phyloP scores from a whole-genome alignment of 1,284 basidiomycete species.

The Rugiboletus extremiorientalis region DNA sequence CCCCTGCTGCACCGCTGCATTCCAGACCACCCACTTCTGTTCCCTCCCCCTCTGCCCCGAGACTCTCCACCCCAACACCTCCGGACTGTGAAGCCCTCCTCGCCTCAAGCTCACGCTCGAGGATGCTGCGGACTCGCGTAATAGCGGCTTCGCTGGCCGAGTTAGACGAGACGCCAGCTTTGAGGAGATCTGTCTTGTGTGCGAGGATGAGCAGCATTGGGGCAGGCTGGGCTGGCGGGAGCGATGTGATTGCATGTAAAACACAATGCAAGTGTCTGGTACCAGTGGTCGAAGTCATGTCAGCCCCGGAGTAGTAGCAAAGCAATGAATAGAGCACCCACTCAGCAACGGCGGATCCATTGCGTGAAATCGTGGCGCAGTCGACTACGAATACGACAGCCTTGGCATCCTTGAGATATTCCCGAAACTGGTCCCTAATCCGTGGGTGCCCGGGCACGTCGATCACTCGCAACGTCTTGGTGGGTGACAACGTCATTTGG shows the following conservation, averaged over 20 bases:
- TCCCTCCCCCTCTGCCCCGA: slow-evolving; percentile 62
- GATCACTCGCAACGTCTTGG: slow-evolving; percentile 51
- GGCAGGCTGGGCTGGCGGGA: slow-evolving; percentile 63
- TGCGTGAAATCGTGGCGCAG: slow-evolving; percentile 70
- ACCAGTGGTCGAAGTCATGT: slow-evolving; percentile 1
- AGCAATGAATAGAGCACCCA: slow-evolving; percentile 39
- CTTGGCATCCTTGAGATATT: slow-evolving; percentile 59
- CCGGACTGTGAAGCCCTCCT: slow-evolving; percentile 59
- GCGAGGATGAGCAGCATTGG: slow-evolving; percentile 67
- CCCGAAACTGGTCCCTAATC: slow-evolving; percentile 66
- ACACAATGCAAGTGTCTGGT: slow-evolving; percentile 69
- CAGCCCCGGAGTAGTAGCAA: neutral
- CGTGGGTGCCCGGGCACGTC: slow-evolving; percentile 81
- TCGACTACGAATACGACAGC: slow-evolving; percentile 76
- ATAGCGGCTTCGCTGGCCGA: slow-evolving; percentile 55
- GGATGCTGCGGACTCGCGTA: slow-evolving; percentile 66
- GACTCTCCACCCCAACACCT: slow-evolving; percentile 66
- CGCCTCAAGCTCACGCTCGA: slow-evolving; percentile 81
- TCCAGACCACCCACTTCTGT: slow-evolving; percentile 65
- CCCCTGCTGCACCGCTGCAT: slow-evolving; percentile 46
- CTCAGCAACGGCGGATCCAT: slow-evolving; percentile 73
- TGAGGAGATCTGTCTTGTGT: slow-evolving; percentile 73
- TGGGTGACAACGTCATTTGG: slow-evolving; percentile 41
- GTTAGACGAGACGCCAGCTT: slow-evolving; percentile 44
- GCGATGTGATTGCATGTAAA: slow-evolving; percentile 63